phyloP scores from a whole-genome alignment of 495 filamentous ascomycete species.

The Saxophila tyrrhenica region DNA sequence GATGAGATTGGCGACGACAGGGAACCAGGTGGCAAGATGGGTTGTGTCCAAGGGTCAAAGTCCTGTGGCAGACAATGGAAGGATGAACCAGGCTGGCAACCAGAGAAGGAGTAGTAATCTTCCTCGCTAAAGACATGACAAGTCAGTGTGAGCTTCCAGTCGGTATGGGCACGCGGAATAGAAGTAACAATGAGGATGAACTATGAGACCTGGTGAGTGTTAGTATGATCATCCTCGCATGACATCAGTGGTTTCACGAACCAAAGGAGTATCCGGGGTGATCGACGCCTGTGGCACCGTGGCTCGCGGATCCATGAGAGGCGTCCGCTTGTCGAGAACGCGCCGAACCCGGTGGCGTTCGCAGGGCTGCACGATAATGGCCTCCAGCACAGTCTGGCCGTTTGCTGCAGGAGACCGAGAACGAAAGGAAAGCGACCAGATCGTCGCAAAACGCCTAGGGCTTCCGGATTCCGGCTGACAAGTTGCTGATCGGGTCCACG shows the following conservation, averaged over 20 bases:
- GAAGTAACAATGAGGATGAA: neutral
- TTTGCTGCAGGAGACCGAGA: neutral
- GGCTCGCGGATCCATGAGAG: neutral
- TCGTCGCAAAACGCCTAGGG: neutral
- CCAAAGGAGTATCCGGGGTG: neutral
- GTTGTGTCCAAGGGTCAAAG: slow-evolving; percentile 12
- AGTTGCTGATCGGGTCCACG: neutral
- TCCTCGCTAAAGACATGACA: slow-evolving; percentile 9
- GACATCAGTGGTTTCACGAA: neutral
- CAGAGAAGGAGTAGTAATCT: slow-evolving; percentile 6
- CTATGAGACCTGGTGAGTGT: neutral
- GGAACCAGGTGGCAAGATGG: too few relatives aligned
- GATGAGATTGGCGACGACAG: too few relatives aligned
- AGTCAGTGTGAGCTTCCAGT: slow-evolving; percentile 4
- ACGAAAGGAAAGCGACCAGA: neutral
- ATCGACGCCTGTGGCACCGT: neutral
- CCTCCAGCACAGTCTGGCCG: neutral
- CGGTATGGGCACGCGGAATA: neutral
- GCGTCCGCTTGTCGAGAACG: neutral
- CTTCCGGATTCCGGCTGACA: too few relatives aligned
- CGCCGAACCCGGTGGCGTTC: neutral
- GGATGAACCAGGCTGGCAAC: too few relatives aligned
- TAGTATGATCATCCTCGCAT: neutral
- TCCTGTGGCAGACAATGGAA: slow-evolving; percentile 8
- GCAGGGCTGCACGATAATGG: neutral